Base-by-base conservation (phyloP, 257 asterid species). In the Leptodermis oblonga region DNA sequence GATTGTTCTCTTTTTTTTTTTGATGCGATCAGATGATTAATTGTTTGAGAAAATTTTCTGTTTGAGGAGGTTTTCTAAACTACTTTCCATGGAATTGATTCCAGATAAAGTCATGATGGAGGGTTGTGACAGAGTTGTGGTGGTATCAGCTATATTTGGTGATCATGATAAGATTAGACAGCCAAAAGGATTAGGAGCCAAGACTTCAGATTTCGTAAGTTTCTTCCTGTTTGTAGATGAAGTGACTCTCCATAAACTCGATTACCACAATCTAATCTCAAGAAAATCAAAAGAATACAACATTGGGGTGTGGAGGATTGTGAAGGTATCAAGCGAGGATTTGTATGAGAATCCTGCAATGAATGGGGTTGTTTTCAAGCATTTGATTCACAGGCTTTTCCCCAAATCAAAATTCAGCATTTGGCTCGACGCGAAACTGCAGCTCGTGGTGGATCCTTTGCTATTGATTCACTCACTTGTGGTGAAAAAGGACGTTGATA, bases 161-260 rank as follows among this genome's bases (percentile, higher is more conserved):
- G 97, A 87, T 58, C 95, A 94, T 45, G 99, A 94, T 81, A 94
- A 94, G 79, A 86, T 91, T 78, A 86, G 97, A 71, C 99, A 94
- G 69, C 97, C 99, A n/a, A 85, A 56, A 62, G 96, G 96, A 55
- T 70, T 94, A 8, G 99, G 99, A 18, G 76, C 88, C 30, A 78
- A 74, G 42, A 89, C 97, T 63, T 76, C 77, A 4, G 84, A 84
- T 4, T 13, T 65, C 8, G 97, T 79, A 3, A 89, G 97, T 34
- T 94, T 91, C 78, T 81, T 87, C 90, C 85, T 91, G 96, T 89
- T 94, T 20, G 92, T 89, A 1, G 99, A 94, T 43, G 95, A 87
- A 15, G 78, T 80, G 23, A 91, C 99, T 3, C 85, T 89, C 12
- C 55, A 76, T 1, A 74, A 85, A 23, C 70, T 89, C 11, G 82